phyloP scores from a whole-genome alignment of 2,329 filamentous ascomycete genomes.

The Didymella arachidicola region DNA sequence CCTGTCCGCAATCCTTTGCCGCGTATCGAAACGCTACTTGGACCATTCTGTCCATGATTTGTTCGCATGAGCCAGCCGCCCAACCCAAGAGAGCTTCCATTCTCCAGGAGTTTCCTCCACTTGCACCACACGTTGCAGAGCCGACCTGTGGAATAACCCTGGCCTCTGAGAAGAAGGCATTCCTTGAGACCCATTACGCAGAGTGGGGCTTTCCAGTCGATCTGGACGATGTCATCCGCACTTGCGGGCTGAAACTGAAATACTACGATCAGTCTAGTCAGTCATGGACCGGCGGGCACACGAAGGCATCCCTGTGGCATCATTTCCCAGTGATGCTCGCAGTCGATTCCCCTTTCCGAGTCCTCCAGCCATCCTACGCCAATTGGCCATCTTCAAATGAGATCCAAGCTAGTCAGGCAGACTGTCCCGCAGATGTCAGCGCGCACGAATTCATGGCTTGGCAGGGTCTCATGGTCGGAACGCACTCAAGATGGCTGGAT shows the following conservation, averaged over 20 bases:
- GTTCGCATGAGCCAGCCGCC: conserved; percentile 9
- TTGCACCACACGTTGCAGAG: conserved; percentile 35
- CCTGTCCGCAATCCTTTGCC: conserved; percentile 54
- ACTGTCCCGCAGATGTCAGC: conserved; percentile 58
- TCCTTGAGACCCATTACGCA: conserved; percentile 59
- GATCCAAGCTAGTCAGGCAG: conserved; percentile 59
- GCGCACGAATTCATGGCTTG: conserved; percentile 63
- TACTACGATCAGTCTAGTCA: conserved; percentile 57
- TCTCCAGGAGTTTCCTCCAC: conserved; percentile 46
- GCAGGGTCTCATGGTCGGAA: conserved; percentile 58
- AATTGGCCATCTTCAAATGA: conserved; percentile 62
- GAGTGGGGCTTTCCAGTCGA: conserved; percentile 52
- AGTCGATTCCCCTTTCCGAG: conserved; percentile 49
- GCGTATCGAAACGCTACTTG: conserved; percentile 64
- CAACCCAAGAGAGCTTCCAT: conserved; percentile 22
- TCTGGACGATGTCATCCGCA: conserved; percentile 55
- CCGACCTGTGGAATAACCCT: conserved; percentile 45
- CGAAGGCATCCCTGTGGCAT: conserved; percentile 55
- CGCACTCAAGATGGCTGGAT: conserved; percentile 57
- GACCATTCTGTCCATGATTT: conserved; percentile 54
- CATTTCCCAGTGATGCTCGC: conserved; percentile 56
- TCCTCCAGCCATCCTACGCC: conserved; percentile 35
- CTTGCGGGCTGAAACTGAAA: conserved; percentile 56
- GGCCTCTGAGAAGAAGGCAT: conserved; percentile 58
- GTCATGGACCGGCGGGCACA: conserved; percentile 51